Evolutionary conservation across 306 rosid species (phyloP).

Genomic region (Crataegus laevigata): DNA sequence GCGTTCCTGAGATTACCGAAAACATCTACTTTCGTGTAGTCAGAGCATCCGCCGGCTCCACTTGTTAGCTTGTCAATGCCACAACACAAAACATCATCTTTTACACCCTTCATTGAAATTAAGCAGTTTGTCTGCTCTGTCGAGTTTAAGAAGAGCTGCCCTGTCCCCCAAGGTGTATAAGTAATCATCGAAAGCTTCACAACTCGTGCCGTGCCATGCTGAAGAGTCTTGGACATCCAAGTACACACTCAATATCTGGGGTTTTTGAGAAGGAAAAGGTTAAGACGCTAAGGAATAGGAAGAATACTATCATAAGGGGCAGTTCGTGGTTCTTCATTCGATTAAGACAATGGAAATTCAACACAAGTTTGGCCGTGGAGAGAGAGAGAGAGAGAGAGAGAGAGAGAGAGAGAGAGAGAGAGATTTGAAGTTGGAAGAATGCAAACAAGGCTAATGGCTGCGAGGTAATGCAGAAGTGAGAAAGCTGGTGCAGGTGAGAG

Average conservation of each 20-base stretch:
- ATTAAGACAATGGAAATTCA: slow-evolving; percentile 3
- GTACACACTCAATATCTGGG: slow-evolving; percentile 27
- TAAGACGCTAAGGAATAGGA: slow-evolving; percentile 11
- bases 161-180: slow-evolving; percentile 46
- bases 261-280: slow-evolving; percentile 21
- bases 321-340: slow-evolving; percentile 12
- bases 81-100: slow-evolving; percentile 23
- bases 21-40: slow-evolving; percentile 37
- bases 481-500: neutral
- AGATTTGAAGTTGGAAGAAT: neutral
- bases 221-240: slow-evolving; percentile 31
- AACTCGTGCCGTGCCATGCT: slow-evolving; percentile 20
- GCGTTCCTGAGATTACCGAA: slow-evolving; percentile 21
- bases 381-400: neutral
- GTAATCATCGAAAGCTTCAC: slow-evolving; percentile 40
- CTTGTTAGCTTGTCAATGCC: slow-evolving; percentile 43
- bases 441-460: slow-evolving; percentile 2
- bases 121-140: slow-evolving; percentile 38
- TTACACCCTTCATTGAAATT: slow-evolving; percentile 7
- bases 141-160: slow-evolving; percentile 33
- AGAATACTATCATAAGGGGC: slow-evolving; percentile 4
- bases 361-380: slow-evolving; percentile 9
- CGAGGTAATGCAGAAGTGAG: neutral
- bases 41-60: slow-evolving; percentile 52
- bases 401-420: neutral